Base-by-base conservation (phyloP, 2,329 filamentous ascomycete species). In the Botrytis deweyae region DNA sequence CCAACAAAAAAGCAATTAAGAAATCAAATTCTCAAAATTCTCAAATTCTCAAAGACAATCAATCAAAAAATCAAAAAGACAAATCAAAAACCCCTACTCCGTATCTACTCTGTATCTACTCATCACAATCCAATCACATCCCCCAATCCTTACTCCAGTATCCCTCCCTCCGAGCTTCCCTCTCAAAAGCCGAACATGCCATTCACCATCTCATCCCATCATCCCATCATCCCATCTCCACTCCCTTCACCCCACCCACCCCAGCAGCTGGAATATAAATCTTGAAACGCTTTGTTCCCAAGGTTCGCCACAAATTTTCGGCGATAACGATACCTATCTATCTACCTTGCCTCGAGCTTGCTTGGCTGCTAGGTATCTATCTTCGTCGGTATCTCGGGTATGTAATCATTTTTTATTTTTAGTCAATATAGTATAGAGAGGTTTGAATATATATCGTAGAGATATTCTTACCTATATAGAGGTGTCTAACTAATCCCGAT, bases 301-400 rank as follows among this genome's bases (percentile, higher is more conserved):
- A 33, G 33, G 33, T 29, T 20, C 9, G 63, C 63, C 22, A 42
- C 25, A 29, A 14, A 46, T 10, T 49, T 65, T 66, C 63, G 63
- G 63, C 42, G 63, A 66, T 66, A 66, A 49, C 29, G 63, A 49
- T n/a, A n/a, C n/a, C n/a, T n/a, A n/a, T n/a, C n/a, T n/a, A n/a
- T n/a, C n/a, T n/a, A n/a, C n/a, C n/a, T n/a, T n/a, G n/a, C n/a
- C n/a, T n/a, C n/a, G n/a, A n/a, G n/a, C n/a, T n/a, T n/a, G n/a
- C n/a, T n/a, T n/a, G n/a, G n/a, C n/a, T n/a, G n/a, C n/a, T n/a
- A n/a, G n/a, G n/a, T n/a, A n/a, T n/a, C n/a, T n/a, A n/a, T n/a
- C n/a, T n/a, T n/a, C n/a, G n/a, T n/a, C n/a, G n/a, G n/a, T n/a
- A n/a, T n/a, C n/a, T n/a, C n/a, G n/a, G n/a, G n/a, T n/a, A n/a